phyloP scores from a whole-genome alignment of 2,329 filamentous ascomycete species.

The Xylaria sp. region DNA sequence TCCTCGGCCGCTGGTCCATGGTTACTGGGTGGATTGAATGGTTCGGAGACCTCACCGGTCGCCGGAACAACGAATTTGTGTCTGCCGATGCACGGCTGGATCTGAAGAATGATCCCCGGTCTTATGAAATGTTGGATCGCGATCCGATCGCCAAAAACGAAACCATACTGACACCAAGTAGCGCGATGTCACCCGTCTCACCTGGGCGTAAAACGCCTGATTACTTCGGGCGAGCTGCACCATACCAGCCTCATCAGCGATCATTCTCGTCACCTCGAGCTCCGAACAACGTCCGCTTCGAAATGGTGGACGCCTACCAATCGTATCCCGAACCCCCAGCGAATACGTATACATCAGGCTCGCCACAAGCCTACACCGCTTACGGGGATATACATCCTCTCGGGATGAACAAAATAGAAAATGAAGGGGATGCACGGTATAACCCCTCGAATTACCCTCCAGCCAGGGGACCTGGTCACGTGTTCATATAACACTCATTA shows the following conservation, averaged over 20 bases:
- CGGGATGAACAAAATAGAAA: constrained; percentile 66
- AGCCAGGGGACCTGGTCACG: constrained; percentile 41
- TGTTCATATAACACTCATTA: constrained; percentile 42
- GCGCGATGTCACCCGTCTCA: constrained; percentile 51
- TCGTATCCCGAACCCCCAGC: constrained; percentile 44
- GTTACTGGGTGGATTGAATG: constrained; percentile 82
- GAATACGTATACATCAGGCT: constrained; percentile 33
- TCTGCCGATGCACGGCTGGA: constrained; percentile 80
- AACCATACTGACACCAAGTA: constrained; percentile 62
- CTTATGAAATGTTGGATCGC: constrained; percentile 83
- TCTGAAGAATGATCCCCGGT: constrained; percentile 70
- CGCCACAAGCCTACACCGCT: constrained; percentile 35
- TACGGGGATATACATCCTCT: constrained; percentile 63
- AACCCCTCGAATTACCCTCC: constrained; percentile 39
- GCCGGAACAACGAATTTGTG: constrained; percentile 81
- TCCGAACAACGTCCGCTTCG: constrained; percentile 57
- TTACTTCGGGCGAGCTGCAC: constrained; percentile 65
- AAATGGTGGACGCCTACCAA: constrained; percentile 55
- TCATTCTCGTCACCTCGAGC: constrained; percentile 67
- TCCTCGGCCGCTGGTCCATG: constrained; percentile 88
- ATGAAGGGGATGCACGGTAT: constrained; percentile 39
- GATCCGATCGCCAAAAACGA: constrained; percentile 59
- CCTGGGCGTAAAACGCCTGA: constrained; percentile 54
- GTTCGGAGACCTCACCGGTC: constrained; percentile 58
- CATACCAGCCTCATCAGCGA: constrained; percentile 64